A percentile compares a stretch with the other conserved stretches of the same genome.
Conservation (phyloP, 2,329 filamentous ascomycete species). For the Aspergillus phoenicis region DNA sequence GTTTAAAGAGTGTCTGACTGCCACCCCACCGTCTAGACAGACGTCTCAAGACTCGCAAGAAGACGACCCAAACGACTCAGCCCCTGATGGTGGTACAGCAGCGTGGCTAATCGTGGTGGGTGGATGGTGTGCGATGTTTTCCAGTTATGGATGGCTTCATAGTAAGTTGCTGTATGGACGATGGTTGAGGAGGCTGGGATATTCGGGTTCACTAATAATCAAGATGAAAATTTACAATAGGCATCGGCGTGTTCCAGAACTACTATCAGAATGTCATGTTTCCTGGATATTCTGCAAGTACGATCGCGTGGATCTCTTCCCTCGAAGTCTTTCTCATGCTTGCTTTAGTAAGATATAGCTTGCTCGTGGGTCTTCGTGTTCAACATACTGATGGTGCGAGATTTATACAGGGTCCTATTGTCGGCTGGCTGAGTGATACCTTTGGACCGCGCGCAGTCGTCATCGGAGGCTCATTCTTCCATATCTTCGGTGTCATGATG, state of each 20-base stretch:
- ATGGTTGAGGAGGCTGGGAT: not conserved
- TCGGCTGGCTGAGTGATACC: conserved; percentile 66
- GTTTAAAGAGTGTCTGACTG: too few species aligned
- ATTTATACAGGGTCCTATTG: conserved; percentile 47
- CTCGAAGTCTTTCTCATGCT: conserved; percentile 19
- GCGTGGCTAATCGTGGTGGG: conserved; percentile 6
- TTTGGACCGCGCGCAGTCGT: conserved; percentile 62
- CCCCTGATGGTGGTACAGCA: not conserved
- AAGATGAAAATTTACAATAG: not conserved
- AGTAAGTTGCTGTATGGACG: not conserved
- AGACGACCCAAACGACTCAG: too few species aligned
- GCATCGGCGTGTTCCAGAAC: conserved; percentile 16
- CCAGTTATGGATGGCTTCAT: conserved; percentile 4
- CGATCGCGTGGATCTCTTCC: conserved; percentile 18
- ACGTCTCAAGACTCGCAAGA: too few species aligned
- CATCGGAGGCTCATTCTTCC: conserved; percentile 54
- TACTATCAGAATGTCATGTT: conserved; percentile 15
- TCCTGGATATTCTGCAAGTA: conserved; percentile 11
- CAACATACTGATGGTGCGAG: not conserved
- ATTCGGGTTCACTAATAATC: not conserved
- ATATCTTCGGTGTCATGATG: conserved; percentile 64
- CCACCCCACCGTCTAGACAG: too few species aligned
- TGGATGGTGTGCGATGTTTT: conserved; percentile 3
- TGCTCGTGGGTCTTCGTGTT: too few species aligned
- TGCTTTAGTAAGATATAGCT: not conserved